A percentile compares a stretch with the other conserved stretches of the same genome.
Conservation (phyloP, 2,329 filamentous ascomycete genomes). For the Xylariales sp. region DNA sequence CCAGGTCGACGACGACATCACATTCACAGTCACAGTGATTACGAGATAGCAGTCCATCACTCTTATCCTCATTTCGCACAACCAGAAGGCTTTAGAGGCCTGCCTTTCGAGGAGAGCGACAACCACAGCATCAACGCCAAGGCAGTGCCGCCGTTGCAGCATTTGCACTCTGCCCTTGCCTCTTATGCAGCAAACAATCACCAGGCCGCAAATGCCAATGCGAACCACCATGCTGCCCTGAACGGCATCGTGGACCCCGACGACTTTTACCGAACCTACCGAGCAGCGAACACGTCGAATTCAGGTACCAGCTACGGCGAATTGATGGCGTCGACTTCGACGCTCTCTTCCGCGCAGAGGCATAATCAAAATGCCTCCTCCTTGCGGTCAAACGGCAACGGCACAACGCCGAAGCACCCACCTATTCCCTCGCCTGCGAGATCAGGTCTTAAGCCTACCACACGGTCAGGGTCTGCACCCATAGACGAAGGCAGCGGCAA, state of each 20-base stretch:
- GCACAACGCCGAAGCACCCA: constrained; percentile 43
- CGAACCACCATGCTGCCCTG: constrained; percentile 29
- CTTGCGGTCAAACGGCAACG: constrained; percentile 46
- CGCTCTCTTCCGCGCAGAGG: constrained; percentile 32
- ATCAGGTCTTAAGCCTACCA: constrained; percentile 34
- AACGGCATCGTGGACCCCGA: constrained; percentile 44
- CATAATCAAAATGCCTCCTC: constrained; percentile 32
- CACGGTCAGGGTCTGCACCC: constrained; percentile 54
- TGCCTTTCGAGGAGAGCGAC: background rate
- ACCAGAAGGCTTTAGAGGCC: too few relatives aligned
- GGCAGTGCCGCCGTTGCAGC: constrained; percentile 3
- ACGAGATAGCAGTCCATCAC: too few relatives aligned
- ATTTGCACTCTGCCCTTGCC: constrained; percentile 16
- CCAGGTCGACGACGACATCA: constrained; percentile 22
- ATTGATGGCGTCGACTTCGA: constrained; percentile 20
- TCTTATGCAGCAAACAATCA: constrained; percentile 34
- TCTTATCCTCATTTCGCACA: too few relatives aligned
- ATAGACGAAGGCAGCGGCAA: constrained; percentile 38
- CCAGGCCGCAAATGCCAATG: constrained; percentile 34
- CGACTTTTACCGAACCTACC: constrained; percentile 51
- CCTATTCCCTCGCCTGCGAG: constrained; percentile 33
- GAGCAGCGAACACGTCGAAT: constrained; percentile 24
- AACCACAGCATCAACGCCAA: constrained; percentile 2
- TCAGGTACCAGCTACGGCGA: constrained; percentile 20
- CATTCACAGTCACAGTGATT: constrained; percentile 20